Conservation (phyloP, 2,329 filamentous ascomycete genomes). For the Aspergillus nomiae region DNA sequence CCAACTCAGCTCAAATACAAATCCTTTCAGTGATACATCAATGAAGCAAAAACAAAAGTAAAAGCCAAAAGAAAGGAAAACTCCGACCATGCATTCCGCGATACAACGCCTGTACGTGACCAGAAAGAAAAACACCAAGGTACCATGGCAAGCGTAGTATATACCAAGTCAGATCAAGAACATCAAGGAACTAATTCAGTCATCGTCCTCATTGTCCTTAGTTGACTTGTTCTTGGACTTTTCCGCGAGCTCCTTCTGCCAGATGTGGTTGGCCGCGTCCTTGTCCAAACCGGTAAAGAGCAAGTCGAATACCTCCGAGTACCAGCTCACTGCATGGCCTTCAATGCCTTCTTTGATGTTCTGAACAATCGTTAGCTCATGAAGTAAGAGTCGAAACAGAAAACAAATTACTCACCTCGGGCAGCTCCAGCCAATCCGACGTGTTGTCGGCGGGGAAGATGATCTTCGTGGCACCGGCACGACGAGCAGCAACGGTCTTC, state of each 20-base stretch:
- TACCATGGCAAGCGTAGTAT: conserved; percentile 19
- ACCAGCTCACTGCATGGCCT: conserved; percentile 90
- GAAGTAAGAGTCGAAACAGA: conserved; percentile 11
- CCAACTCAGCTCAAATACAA: conserved; percentile 7
- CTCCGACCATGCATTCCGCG: conserved; percentile 39
- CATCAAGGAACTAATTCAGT: conserved; percentile 20
- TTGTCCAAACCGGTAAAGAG: conserved; percentile 82
- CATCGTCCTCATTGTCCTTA: conserved; percentile 28
- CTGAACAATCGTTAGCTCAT: conserved; percentile 51
- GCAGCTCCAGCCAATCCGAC: conserved; percentile 96
- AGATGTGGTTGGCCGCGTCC: conserved; percentile 69
- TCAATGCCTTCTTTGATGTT: conserved; percentile 98
- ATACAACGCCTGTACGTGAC: conserved; percentile 35
- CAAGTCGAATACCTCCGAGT: conserved; percentile 86
- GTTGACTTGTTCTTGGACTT: conserved; percentile 55
- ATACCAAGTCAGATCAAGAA: conserved; percentile 15
- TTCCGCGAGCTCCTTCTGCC: conserved; percentile 65
- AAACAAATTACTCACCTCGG: conserved; percentile 69
- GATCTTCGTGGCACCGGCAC: conserved; percentile 89
- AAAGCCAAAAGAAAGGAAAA: conserved; percentile 20
- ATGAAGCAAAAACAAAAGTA: conserved; percentile 7
- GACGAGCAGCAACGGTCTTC: conserved; percentile 93
- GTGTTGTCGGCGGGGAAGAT: conserved; percentile 95
- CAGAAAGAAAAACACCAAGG: conserved; percentile 23
- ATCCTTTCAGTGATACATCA: conserved; percentile 6